phyloP scores from a whole-genome alignment of 495 filamentous ascomycete species.

The Hypoxylon lenormandii region DNA sequence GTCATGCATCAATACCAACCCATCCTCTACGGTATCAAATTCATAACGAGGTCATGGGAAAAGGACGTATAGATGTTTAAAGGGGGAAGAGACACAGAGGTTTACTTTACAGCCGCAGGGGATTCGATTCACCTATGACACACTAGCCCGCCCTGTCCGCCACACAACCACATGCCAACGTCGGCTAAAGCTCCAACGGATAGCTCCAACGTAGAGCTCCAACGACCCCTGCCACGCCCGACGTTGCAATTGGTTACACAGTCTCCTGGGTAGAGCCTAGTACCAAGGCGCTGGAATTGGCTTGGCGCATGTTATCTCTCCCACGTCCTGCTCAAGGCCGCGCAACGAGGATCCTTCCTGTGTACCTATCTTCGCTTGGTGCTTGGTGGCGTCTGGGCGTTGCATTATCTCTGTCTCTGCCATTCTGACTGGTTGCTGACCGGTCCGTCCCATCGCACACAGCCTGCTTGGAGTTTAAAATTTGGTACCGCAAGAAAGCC shows the following conservation, averaged over 20 bases:
- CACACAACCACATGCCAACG: too few species aligned
- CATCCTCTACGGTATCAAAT: too few species aligned
- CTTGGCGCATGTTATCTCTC: slow-evolving; percentile 38
- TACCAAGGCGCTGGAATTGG: slow-evolving; percentile 40
- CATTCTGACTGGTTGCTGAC: slow-evolving; percentile 15
- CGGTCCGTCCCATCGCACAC: slow-evolving; percentile 11
- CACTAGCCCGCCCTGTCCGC: too few species aligned
- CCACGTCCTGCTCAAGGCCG: slow-evolving; percentile 14
- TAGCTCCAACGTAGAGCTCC: too few species aligned
- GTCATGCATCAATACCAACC: too few species aligned
- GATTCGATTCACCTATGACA: too few species aligned
- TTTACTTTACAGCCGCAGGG: too few species aligned
- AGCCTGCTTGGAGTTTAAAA: slow-evolving; percentile 3
- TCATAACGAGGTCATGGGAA: too few species aligned
- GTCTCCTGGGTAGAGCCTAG: slow-evolving; percentile 8
- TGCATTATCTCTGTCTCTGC: slow-evolving; percentile 2
- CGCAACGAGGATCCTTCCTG: slow-evolving; percentile 14
- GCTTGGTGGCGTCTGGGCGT: slow-evolving; percentile 21
- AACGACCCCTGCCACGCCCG: slow-evolving; percentile 5
- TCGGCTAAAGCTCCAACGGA: too few species aligned
- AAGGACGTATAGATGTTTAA: too few species aligned
- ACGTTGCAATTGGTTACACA: slow-evolving; percentile 9
- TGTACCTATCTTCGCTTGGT: neutral
- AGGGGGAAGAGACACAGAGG: too few species aligned
- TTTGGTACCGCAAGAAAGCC: slow-evolving; percentile 11